Conservation (phyloP, 176 grass and related monocot genomes). For the Phragmites australis region DNA sequence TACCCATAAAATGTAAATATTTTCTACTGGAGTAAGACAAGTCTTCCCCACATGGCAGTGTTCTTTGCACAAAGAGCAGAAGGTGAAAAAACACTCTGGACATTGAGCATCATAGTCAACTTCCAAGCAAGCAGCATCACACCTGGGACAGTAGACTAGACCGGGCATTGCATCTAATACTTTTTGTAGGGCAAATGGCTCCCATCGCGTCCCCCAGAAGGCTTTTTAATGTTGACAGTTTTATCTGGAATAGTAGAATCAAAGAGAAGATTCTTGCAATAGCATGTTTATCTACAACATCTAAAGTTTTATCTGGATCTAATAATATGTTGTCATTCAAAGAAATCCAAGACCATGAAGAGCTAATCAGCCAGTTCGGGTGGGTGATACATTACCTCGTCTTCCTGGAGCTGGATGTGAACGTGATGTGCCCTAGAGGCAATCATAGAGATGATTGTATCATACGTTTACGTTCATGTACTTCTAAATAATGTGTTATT, state of each 20-base stretch:
- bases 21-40: constrained; percentile 53
- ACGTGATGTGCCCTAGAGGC: no score
- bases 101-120: constrained; percentile 73
- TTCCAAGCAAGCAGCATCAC: constrained; percentile 75
- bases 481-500: no score
- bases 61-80: constrained; percentile 66
- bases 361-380: constrained; percentile 46
- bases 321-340: constrained; percentile 36
- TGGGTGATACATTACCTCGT: constrained; percentile 35
- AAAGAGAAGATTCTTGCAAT: constrained; percentile 28
- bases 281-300: constrained; percentile 24
- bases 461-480: no score
- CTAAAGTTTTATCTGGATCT: background rate
- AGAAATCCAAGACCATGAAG: constrained; percentile 31
- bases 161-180: constrained; percentile 66
- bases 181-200: constrained; percentile 59
- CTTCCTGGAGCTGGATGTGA: constrained; percentile 48
- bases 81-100: constrained; percentile 71
- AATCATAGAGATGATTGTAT: no score
- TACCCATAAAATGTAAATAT: constrained; percentile 65
- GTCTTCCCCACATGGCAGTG: constrained; percentile 58
- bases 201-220: constrained; percentile 59
- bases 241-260: constrained; percentile 54
- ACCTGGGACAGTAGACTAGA: constrained; percentile 69
- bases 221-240: constrained; percentile 44